phyloP scores from a whole-genome alignment of 345 rosid genomes.

The Citrus glauca region DNA sequence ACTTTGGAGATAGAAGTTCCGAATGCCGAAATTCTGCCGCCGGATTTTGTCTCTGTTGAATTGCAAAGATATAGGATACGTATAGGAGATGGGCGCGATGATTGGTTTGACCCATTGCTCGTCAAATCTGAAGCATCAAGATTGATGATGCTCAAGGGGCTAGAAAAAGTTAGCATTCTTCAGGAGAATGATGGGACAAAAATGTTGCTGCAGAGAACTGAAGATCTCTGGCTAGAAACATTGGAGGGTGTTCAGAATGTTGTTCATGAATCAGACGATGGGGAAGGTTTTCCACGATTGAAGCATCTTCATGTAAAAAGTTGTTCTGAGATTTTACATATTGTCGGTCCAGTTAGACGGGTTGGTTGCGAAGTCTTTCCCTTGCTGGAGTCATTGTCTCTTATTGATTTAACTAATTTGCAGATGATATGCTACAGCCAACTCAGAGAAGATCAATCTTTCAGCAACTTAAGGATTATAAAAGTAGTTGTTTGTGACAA shows the following conservation, averaged over 20 bases:
- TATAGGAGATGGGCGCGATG: background rate
- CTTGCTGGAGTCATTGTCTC: background rate
- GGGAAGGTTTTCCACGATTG: conserved; percentile 14
- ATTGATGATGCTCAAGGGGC: fast-evolving
- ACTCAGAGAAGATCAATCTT: too few relatives aligned
- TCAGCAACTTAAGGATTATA: too few relatives aligned
- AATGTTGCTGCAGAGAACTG: conserved; percentile 8
- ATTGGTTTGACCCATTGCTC: too few relatives aligned
- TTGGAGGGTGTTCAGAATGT: too few relatives aligned
- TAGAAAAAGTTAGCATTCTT: too few relatives aligned
- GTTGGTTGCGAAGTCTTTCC: background rate
- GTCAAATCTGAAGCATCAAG: background rate
- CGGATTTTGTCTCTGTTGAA: background rate
- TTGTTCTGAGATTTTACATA: background rate
- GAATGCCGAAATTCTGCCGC: background rate
- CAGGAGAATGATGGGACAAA: background rate
- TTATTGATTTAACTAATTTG: background rate
- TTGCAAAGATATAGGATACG: background rate
- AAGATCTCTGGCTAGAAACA: background rate
- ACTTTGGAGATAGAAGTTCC: background rate
- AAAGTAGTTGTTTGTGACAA: too few relatives aligned
- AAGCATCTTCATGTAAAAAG: conserved; percentile 13
- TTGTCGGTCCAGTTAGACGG: background rate
- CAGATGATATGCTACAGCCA: too few relatives aligned
- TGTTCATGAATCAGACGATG: background rate